Base-by-base conservation (phyloP, 129 eudicot species). In the Glebionis coronaria region DNA sequence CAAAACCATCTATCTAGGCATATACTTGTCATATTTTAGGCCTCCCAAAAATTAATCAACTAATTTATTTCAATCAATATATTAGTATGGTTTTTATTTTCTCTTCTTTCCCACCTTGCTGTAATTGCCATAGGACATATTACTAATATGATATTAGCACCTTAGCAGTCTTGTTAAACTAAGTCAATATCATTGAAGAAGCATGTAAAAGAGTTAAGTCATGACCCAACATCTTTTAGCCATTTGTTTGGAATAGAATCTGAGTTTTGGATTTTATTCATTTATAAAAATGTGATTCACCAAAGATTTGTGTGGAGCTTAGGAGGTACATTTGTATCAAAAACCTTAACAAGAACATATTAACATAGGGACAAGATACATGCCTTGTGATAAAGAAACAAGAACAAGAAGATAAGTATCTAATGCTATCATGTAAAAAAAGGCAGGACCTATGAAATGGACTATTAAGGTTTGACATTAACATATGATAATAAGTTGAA, bases 311-410 rank as follows among this genome's bases (percentile, higher is more conserved):
- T 35, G 42, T 35, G 10, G 42, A 35, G 42, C 23, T 7, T 56
- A 40, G 73, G 44, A 55, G 70, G 29, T 67, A 11, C 61, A 31
- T 67, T 28, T 67, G 35, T 52, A 67, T 55, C 23, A 19, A n/a
- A 68, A 67, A 54, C 63, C 15, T 56, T n/a, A 14, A 42, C 45
- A 9, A 23, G 45, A 69, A 69, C 65, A 25, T 45, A 47, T 50
- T 70, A 50, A 62, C 55, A 62, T 38, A 52, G 70, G 62, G 56
- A 52, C 77, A 63, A 53, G 63, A 62, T 72, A 9, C 70, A 51
- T 71, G 29, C 49, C 67, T 61, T 72, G 31, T 21, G 19, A 31
- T n/a, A 51, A 51, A 50, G 20, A 71, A 60, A 71, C 76, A 61
- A 47, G 38, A 60, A 49, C 29, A 60, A 49, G 52, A 71, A 72